These are phyloP conservation scores for Ilyonectria destructans DNA, from an alignment of 2,329 filamentous ascomycete species.

Conservation along the genomic window DNA sequence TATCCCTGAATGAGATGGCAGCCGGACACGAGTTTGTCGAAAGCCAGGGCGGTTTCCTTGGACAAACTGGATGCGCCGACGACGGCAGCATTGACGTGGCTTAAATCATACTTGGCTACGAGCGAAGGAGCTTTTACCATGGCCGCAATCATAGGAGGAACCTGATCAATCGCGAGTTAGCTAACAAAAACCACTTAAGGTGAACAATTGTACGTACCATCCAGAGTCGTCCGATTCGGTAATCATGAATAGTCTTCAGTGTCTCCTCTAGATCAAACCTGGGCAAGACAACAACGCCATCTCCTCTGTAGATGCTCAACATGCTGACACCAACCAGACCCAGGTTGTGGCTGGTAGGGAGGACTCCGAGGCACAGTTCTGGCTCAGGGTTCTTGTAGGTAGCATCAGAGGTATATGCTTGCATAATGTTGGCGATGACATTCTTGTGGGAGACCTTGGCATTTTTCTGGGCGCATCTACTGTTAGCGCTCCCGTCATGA, in stretches of 20 bases:
- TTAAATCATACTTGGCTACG: slow-evolving; percentile 22
- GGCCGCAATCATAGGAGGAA: slow-evolving; percentile 24
- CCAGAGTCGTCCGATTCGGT: slow-evolving; percentile 24
- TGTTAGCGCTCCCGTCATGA: background rate
- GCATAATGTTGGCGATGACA: slow-evolving; percentile 25
- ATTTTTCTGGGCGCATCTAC: slow-evolving; percentile 14
- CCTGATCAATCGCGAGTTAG: slow-evolving; percentile 8
- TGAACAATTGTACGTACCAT: background rate
- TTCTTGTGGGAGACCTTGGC: slow-evolving; percentile 26
- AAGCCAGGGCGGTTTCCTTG: slow-evolving; percentile 15
- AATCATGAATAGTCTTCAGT: slow-evolving; percentile 24
- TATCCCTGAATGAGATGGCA: slow-evolving; percentile 27
- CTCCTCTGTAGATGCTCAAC: slow-evolving; percentile 22
- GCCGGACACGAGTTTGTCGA: slow-evolving; percentile 21
- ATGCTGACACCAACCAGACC: slow-evolving; percentile 20
- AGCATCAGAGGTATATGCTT: slow-evolving; percentile 23
- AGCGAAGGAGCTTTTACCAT: slow-evolving; percentile 24
- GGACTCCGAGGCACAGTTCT: slow-evolving; percentile 21
- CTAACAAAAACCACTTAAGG: background rate
- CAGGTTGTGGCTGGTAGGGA: slow-evolving; percentile 24
- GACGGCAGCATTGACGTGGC: slow-evolving; percentile 21
- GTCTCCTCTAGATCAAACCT: slow-evolving; percentile 25
- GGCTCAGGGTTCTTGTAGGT: slow-evolving; percentile 23
- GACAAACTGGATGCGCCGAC: slow-evolving; percentile 23
- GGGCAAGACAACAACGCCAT: slow-evolving; percentile 22